Evolutionary conservation across 2,329 filamentous ascomycete genomes (phyloP).

Genomic region (Cyphellophora attinorum): DNA sequence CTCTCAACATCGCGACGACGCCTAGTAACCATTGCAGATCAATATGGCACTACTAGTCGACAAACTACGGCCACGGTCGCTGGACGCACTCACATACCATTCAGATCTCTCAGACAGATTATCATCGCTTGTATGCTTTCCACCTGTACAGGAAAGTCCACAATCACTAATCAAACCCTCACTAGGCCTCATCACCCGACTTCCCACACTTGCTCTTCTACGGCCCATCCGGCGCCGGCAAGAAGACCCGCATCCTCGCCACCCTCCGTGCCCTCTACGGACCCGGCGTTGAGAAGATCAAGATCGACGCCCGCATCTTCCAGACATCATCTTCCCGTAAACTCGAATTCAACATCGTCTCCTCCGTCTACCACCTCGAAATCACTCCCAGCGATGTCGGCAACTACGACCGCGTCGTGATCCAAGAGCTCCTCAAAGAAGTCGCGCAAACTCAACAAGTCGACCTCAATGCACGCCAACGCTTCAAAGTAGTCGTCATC

Average conservation of each 20-base stretch:
- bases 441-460: slow-evolving; percentile 98
- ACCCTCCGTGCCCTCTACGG: slow-evolving; percentile 93
- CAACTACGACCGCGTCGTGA: slow-evolving; percentile 88
- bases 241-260: slow-evolving; percentile 93
- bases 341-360: slow-evolving; percentile 97
- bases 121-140: slow-evolving; percentile 62
- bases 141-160: slow-evolving; percentile 3
- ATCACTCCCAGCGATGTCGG: slow-evolving; percentile 97
- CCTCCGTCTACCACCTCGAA: slow-evolving; percentile 94
- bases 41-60: slow-evolving; percentile 56
- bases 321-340: slow-evolving; percentile 93
- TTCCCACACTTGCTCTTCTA: slow-evolving; percentile 97
- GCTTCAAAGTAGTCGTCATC: slow-evolving; percentile 98
- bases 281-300: slow-evolving; percentile 97
- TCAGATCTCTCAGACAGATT: slow-evolving; percentile 78
- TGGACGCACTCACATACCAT: slow-evolving; percentile 68
- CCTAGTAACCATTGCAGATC: background rate
- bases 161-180: slow-evolving; percentile 7
- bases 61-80: slow-evolving; percentile 46
- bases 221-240: slow-evolving; percentile 89
- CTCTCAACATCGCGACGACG: too few species aligned
- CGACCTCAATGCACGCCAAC: slow-evolving; percentile 79
- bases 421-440: slow-evolving; percentile 93
- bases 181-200: slow-evolving; percentile 85
- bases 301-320: slow-evolving; percentile 95